Conservation (phyloP, 306 rosid genomes). For the Begonia loranthoides region DNA sequence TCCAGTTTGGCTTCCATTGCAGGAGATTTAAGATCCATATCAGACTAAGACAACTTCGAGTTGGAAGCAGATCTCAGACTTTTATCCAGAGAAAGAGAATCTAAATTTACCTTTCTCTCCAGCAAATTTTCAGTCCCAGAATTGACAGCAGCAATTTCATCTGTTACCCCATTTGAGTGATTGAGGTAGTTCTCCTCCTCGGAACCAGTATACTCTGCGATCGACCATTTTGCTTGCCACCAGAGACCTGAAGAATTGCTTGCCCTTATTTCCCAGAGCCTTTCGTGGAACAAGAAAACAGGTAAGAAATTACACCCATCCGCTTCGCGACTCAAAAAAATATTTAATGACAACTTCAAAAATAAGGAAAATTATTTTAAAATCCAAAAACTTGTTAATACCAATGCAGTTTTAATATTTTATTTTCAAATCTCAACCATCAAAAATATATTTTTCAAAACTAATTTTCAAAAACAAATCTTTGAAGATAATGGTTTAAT, state of each 20-base stretch:
- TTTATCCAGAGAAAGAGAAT: slow-evolving; percentile 22
- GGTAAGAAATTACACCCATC: too few relatives aligned
- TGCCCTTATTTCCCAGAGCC: slow-evolving; percentile 22
- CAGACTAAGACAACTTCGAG: slow-evolving; percentile 23
- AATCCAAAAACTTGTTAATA: too few relatives aligned
- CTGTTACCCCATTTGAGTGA: slow-evolving; percentile 20
- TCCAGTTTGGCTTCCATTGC: slow-evolving; percentile 13
- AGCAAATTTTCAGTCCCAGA: slow-evolving; percentile 11
- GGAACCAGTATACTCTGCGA: slow-evolving; percentile 23
- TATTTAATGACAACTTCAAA: too few relatives aligned
- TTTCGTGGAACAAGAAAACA: slow-evolving; percentile 10
- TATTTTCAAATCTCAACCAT: too few relatives aligned
- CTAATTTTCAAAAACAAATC: too few relatives aligned
- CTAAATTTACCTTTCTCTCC: slow-evolving; percentile 13
- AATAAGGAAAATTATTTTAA: too few relatives aligned
- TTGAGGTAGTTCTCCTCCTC: slow-evolving; percentile 24
- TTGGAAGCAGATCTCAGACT: slow-evolving; percentile 19
- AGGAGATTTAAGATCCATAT: slow-evolving; percentile 1
- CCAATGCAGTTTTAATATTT: too few relatives aligned
- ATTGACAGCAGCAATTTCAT: slow-evolving; percentile 20
- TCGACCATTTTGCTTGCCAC: slow-evolving; percentile 18
- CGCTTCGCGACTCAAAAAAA: too few relatives aligned
- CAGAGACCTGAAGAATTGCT: slow-evolving; percentile 18
- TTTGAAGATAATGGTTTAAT: background rate
- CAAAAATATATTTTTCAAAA: too few relatives aligned